Conservation (phyloP, 2,329 filamentous ascomycete genomes). For the Phialophora expanda region DNA sequence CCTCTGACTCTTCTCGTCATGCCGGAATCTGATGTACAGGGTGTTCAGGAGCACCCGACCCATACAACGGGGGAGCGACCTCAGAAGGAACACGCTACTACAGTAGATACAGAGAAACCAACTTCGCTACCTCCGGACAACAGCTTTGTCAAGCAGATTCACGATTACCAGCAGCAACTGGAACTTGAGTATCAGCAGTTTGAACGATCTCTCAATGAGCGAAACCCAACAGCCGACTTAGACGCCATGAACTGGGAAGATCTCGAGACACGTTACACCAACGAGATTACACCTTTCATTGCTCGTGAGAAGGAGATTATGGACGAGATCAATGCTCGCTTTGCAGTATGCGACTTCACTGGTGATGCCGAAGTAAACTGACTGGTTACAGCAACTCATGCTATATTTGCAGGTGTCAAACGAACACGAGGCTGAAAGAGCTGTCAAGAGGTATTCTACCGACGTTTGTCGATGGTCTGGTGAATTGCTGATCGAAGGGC, state of each 20-base stretch:
- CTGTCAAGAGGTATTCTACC: conserved; percentile 69
- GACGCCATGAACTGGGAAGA: conserved; percentile 74
- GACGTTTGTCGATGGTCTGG: not conserved
- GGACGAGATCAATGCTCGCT: conserved; percentile 69
- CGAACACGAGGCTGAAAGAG: conserved; percentile 74
- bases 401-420: conserved; percentile 77
- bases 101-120: not conserved
- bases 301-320: conserved; percentile 68
- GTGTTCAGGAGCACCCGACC: conserved; percentile 3
- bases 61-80: not conserved
- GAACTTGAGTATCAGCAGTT: conserved; percentile 36
- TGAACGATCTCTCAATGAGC: conserved; percentile 37
- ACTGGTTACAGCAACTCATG: conserved; percentile 69
- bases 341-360: conserved; percentile 57
- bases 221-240: conserved; percentile 57
- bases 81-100: not conserved
- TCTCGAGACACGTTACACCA: conserved; percentile 72
- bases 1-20: conserved; percentile 2
- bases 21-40: not conserved
- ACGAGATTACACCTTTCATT: conserved; percentile 67
- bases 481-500: not conserved
- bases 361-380: conserved; percentile 17
- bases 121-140: not conserved
- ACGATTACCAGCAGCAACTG: conserved; percentile 31
- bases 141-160: conserved; percentile 32